A percentile compares a stretch with the other conserved stretches of the same genome.
Evolutionary conservation across 192 early-diverging fungal genomes (phyloP).

Genomic region (Coemansia sp.): DNA sequence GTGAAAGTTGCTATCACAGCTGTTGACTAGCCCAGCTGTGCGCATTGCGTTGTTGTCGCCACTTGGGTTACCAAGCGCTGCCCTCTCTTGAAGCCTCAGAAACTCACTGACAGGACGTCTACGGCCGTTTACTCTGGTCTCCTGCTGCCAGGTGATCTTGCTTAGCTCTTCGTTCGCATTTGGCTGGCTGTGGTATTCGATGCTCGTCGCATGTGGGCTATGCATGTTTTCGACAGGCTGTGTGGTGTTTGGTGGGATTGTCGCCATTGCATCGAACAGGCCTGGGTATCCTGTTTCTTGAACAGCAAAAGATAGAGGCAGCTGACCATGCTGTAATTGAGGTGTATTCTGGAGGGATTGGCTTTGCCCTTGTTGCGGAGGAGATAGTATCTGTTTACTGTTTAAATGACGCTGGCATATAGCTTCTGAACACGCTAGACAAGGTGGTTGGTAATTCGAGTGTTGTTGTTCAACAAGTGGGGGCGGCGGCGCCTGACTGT

Average conservation of each 20-base stretch:
- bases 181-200: not conserved
- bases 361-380: not conserved
- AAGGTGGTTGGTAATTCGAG: not conserved
- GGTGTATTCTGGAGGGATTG: not conserved
- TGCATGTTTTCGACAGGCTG: not conserved
- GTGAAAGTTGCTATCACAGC: not conserved
- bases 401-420: not conserved
- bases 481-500: not conserved
- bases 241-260: not conserved
- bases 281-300: not conserved
- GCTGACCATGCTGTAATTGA: not conserved
- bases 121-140: constrained; percentile 11
- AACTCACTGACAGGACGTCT: constrained; percentile 12
- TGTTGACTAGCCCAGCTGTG: constrained; percentile 5
- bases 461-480: not conserved
- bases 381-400: not conserved
- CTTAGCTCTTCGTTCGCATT: not conserved
- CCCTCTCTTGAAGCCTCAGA: constrained; percentile 14
- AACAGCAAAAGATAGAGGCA: not conserved
- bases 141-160: not conserved
- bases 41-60: not conserved
- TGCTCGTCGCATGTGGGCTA: not conserved
- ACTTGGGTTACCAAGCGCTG: not conserved
- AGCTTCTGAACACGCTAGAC: not conserved
- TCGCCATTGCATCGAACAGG: not conserved